Conservation (phyloP, 2,329 filamentous ascomycete genomes). For the Clonostachys chloroleuca region DNA sequence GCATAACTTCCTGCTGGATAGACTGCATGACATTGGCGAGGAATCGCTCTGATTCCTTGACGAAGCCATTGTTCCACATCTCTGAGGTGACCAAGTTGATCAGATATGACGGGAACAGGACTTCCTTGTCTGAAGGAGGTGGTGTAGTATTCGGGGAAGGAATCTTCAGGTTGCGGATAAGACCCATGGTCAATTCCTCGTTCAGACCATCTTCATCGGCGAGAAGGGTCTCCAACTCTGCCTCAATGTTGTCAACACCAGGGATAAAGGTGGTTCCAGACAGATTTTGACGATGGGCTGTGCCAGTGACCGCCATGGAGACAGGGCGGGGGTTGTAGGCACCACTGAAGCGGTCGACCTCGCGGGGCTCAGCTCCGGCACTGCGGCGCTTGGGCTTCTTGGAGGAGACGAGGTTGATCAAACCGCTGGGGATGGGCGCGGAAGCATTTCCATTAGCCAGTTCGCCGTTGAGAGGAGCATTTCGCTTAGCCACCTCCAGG, state of each 20-base stretch:
- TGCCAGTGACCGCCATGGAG: conserved; percentile 81
- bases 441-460: conserved; percentile 30
- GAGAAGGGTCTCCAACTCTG: conserved; percentile 88
- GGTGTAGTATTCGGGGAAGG: conserved; percentile 82
- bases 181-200: conserved; percentile 92
- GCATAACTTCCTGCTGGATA: conserved; percentile 99
- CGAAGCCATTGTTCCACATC: conserved; percentile 99
- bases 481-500: conserved; percentile 79
- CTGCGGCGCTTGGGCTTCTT: conserved; percentile 97
- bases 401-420: conserved; percentile 94
- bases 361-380: conserved; percentile 79
- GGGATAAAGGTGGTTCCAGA: conserved; percentile 76
- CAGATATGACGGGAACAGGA: conserved; percentile 96
- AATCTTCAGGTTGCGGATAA: conserved; percentile 96
- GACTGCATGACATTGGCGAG: conserved; percentile 99
- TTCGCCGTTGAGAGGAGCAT: conserved; percentile 68
- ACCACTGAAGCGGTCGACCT: conserved; percentile 84
- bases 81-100: conserved; percentile 99
- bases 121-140: conserved; percentile 94
- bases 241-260: conserved; percentile 84
- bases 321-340: conserved; percentile 93
- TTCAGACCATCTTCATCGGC: conserved; percentile 95
- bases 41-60: conserved; percentile 98
- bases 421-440: conserved; percentile 60
- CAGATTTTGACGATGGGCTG: conserved; percentile 64